Evolutionary conservation across 345 rosid species (phyloP).

Genomic region (Raphanus raphanistrum): DNA sequence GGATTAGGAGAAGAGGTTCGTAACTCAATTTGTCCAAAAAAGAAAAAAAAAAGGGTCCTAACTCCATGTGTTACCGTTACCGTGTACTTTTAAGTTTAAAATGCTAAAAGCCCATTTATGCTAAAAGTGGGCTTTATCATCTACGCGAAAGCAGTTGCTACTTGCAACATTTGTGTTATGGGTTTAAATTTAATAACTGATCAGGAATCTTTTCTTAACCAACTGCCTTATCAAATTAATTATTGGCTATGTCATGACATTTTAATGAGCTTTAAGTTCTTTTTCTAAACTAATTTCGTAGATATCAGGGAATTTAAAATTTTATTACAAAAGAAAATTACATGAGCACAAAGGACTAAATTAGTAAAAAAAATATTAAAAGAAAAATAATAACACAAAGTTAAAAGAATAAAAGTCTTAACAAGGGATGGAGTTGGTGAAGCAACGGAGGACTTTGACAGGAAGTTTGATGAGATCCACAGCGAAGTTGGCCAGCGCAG

Average conservation of each 20-base stretch:
- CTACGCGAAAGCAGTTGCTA: background rate
- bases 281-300: background rate
- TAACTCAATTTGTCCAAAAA: too few species aligned
- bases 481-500: slow-evolving; percentile 69
- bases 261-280: background rate
- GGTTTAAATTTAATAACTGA: background rate
- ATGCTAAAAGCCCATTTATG: background rate
- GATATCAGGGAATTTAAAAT: background rate
- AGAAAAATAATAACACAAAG: too few species aligned
- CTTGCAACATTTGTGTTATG: background rate
- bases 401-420: slow-evolving; percentile 16
- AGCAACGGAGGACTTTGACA: slow-evolving; percentile 62
- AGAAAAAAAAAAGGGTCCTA: background rate
- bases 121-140: slow-evolving; percentile 1
- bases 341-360: background rate
- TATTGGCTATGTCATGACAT: background rate
- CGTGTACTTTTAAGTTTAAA: background rate
- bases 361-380: background rate
- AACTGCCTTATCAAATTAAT: too few species aligned
- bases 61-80: background rate
- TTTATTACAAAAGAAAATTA: background rate
- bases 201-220: background rate
- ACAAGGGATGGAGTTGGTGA: slow-evolving; percentile 75
- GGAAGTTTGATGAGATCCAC: slow-evolving; percentile 72
- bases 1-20: background rate